Conservation (phyloP, 139 green algal species). For the Bryopsis sp. region DNA sequence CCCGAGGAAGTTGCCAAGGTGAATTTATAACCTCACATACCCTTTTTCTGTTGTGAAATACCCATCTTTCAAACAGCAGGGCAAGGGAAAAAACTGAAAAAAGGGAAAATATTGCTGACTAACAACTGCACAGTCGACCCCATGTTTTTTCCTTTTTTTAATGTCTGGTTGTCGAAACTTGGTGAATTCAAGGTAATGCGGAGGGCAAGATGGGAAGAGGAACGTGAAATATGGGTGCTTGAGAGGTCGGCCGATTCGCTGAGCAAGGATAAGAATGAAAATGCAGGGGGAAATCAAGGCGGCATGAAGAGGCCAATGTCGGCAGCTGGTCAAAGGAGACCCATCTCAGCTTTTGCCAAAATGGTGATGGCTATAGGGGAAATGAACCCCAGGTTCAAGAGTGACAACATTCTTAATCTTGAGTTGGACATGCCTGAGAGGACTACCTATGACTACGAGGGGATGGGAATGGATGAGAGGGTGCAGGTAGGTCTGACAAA, state of each 20-base stretch:
- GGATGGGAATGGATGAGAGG: no score
- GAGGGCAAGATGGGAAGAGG: slow-evolving; percentile 57
- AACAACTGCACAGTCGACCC: not conserved
- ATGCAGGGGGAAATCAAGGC: not conserved
- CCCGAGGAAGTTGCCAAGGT: slow-evolving; percentile 60
- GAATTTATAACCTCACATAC: not conserved
- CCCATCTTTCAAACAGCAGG: no score
- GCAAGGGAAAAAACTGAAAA: no score
- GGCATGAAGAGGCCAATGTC: slow-evolving; percentile 20
- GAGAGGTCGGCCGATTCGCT: slow-evolving; percentile 25
- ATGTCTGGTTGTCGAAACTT: not conserved
- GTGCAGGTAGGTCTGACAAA: no score
- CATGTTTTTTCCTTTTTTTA: not conserved
- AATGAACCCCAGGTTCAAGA: slow-evolving; percentile 62
- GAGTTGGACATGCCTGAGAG: slow-evolving; percentile 69
- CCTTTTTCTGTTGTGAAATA: no score
- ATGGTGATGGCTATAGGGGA: slow-evolving; percentile 48
- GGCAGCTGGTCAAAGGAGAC: slow-evolving; percentile 29
- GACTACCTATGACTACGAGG: no score
- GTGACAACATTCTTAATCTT: slow-evolving; percentile 68
- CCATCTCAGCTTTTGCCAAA: slow-evolving; percentile 48
- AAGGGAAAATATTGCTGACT: not conserved
- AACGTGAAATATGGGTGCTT: slow-evolving; percentile 56
- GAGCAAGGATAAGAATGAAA: not conserved
- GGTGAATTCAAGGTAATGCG: slow-evolving; percentile 38